These are phyloP conservation scores for Salix suchowensis DNA, from an alignment of 345 rosid genomes.

Conservation along the genomic window DNA sequence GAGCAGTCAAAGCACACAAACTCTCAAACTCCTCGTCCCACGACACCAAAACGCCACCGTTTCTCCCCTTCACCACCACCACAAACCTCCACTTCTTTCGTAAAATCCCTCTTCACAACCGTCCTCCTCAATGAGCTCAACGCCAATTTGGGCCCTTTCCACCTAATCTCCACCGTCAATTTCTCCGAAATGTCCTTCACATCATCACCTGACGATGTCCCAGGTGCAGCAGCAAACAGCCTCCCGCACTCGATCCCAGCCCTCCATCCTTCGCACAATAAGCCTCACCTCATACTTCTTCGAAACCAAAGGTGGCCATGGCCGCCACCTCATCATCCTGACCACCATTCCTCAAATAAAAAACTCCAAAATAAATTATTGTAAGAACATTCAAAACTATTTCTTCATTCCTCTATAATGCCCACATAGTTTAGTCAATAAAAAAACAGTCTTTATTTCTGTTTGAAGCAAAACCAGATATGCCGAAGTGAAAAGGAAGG, in stretches of 20 bases:
- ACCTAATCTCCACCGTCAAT: slow-evolving; percentile 77
- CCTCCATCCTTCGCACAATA: slow-evolving; percentile 61
- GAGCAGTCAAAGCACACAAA: slow-evolving; percentile 61
- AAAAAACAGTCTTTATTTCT: neutral
- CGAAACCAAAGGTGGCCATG: slow-evolving; percentile 77
- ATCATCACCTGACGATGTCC: slow-evolving; percentile 7
- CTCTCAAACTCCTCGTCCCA: slow-evolving; percentile 90
- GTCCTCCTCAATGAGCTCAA: slow-evolving; percentile 65
- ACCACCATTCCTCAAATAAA: slow-evolving; percentile 57
- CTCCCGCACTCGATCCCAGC: slow-evolving; percentile 68
- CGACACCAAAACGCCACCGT: slow-evolving; percentile 38
- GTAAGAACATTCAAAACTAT: neutral
- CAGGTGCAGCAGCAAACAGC: neutral
- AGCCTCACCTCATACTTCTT: slow-evolving; percentile 73
- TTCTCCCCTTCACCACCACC: slow-evolving; percentile 22
- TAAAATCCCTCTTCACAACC: slow-evolving; percentile 73
- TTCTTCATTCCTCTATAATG: neutral
- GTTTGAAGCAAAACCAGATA: neutral
- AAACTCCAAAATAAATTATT: slow-evolving; percentile 3
- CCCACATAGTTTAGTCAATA: neutral
- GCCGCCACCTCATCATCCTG: slow-evolving; percentile 99
- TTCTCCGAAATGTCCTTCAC: slow-evolving; percentile 27
- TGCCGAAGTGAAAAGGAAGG: neutral
- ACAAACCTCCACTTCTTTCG: slow-evolving; percentile 47
- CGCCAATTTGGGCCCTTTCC: slow-evolving; percentile 93